Conservation (phyloP, 2,329 filamentous ascomycete species). For the Exserohilum turcica region DNA sequence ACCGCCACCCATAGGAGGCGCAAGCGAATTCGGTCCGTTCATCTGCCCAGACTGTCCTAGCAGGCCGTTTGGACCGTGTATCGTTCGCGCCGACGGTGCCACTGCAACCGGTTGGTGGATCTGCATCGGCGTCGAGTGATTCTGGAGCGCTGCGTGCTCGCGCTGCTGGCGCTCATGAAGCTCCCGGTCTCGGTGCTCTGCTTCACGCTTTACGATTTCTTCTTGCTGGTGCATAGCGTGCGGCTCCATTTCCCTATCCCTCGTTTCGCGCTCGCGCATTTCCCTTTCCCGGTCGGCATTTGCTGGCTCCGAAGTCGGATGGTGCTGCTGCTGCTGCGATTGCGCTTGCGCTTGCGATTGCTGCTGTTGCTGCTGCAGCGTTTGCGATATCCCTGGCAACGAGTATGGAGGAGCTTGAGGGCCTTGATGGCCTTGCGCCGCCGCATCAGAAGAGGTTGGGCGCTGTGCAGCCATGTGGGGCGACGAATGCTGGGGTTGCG, state of each 20-base stretch:
- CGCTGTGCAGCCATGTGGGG: slow-evolving; percentile 45
- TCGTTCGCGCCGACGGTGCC: slow-evolving; percentile 73
- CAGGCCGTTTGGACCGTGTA: slow-evolving; percentile 90
- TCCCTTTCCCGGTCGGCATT: slow-evolving; percentile 54
- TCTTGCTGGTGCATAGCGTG: slow-evolving; percentile 57
- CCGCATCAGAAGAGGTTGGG: slow-evolving; percentile 45
- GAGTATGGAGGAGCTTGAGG: slow-evolving; percentile 50
- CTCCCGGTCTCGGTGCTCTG: slow-evolving; percentile 61
- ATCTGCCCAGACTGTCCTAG: slow-evolving; percentile 64
- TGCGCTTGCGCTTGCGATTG: slow-evolving; percentile 20
- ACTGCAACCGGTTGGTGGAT: slow-evolving; percentile 91
- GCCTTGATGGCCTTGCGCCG: slow-evolving; percentile 42
- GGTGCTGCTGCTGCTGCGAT: slow-evolving; percentile 46
- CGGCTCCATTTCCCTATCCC: slow-evolving; percentile 61
- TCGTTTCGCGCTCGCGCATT: slow-evolving; percentile 49
- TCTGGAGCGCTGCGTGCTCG: slow-evolving; percentile 79
- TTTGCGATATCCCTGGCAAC: slow-evolving; percentile 53
- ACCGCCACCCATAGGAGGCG: slow-evolving; percentile 60
- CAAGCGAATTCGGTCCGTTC: slow-evolving; percentile 56
- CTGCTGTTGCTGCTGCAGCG: slow-evolving; percentile 39
- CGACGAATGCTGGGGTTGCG: slow-evolving; percentile 51
- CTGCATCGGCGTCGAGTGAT: slow-evolving; percentile 83
- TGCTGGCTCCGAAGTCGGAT: slow-evolving; percentile 42
- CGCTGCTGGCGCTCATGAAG: slow-evolving; percentile 62
- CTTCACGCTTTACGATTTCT: slow-evolving; percentile 55